Percentiles rank a stretch among this genome's conserved stretches.
These are phyloP conservation scores for Thalassiosira livingstoniorum DNA, from an alignment of 352 stramenopile species.

Conservation along the genomic window DNA sequence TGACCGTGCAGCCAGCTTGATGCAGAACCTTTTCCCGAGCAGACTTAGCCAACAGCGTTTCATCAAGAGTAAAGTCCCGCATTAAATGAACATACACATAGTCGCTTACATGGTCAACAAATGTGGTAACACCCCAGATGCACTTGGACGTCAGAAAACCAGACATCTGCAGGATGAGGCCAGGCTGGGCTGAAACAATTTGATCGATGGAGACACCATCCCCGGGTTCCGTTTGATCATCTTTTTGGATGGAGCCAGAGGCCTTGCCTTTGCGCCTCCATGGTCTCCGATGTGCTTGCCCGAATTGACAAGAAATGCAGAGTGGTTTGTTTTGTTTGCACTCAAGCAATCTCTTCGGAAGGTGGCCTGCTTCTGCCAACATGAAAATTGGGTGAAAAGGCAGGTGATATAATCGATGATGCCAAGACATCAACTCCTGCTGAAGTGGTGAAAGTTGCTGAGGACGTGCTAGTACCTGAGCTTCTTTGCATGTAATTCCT, in stretches of 20 bases:
- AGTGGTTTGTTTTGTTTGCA: no score
- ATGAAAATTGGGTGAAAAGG: conserved; percentile 15
- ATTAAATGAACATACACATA: conserved; percentile 12
- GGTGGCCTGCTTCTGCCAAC: neutral
- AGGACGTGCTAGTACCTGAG: conserved; percentile 18
- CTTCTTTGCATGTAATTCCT: conserved; percentile 27
- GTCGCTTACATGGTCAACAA: conserved; percentile 19
- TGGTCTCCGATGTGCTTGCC: conserved; percentile 38
- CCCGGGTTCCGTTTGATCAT: conserved; percentile 15
- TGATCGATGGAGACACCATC: conserved; percentile 51
- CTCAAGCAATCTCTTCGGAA: no score
- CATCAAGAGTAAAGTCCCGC: conserved; percentile 7
- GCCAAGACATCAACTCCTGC: conserved; percentile 29
- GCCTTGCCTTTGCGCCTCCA: conserved; percentile 43
- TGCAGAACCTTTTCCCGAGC: neutral
- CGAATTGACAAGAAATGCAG: no score
- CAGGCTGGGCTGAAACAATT: conserved; percentile 35
- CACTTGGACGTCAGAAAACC: conserved; percentile 30
- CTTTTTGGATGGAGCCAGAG: neutral
- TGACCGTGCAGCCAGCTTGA: neutral
- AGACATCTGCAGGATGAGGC: conserved; percentile 44
- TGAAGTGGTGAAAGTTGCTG: conserved; percentile 24
- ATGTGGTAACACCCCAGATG: conserved; percentile 34
- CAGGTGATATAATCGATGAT: conserved; percentile 33
- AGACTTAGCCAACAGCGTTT: conserved; percentile 13